Evolutionary conservation across 305 asterid genomes (phyloP).

Genomic region (Fraxinus albicans): DNA sequence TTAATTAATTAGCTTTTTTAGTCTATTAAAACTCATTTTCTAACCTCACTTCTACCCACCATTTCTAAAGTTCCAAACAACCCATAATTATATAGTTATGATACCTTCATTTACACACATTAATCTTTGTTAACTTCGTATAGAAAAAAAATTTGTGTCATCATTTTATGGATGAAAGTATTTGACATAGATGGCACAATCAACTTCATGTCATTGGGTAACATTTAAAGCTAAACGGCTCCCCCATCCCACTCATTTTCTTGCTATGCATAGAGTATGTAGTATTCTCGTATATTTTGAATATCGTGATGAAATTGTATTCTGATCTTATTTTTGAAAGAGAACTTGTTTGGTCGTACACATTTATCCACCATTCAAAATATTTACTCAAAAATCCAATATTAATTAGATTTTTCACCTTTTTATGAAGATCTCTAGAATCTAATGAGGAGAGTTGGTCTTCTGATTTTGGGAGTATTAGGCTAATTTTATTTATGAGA

Average conservation of each 20-base stretch:
- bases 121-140: conserved; percentile 55
- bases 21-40: conserved; percentile 21
- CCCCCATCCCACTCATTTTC: not conserved
- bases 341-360: not conserved
- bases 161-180: conserved; percentile 26
- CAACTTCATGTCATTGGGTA: conserved; percentile 31
- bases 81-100: conserved; percentile 57
- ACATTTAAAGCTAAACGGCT: conserved; percentile 21
- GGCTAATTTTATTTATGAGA: no score
- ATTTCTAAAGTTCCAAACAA: conserved; percentile 61
- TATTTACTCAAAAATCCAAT: no score
- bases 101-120: conserved; percentile 89
- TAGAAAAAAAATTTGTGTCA: conserved; percentile 27
- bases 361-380: not conserved
- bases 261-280: not conserved
- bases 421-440: no score
- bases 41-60: conserved; percentile 80
- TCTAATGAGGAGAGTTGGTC: no score
- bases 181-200: conserved; percentile 25
- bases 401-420: no score
- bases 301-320: not conserved
- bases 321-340: no score
- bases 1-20: conserved; percentile 20
- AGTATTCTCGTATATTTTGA: no score
- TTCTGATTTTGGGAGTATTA: no score